Conservation (phyloP, 2,329 filamentous ascomycete species). For the Polychaeton citri region DNA sequence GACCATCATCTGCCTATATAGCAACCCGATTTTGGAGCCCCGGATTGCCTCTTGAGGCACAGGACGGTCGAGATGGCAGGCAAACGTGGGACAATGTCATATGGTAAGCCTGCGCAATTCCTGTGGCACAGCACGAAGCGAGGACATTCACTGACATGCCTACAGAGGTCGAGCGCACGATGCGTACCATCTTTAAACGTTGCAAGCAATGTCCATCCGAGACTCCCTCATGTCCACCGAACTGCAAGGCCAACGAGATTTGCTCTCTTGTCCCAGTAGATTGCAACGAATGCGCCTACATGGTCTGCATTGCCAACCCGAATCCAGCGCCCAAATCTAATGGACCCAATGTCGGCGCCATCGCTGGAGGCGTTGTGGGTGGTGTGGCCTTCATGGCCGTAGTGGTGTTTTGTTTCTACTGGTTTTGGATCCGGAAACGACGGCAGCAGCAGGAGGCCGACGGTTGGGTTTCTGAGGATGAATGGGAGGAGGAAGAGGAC, state of each 20-base stretch:
- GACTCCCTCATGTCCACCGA: conserved; percentile 44
- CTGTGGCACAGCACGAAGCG: no score
- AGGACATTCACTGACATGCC: background rate
- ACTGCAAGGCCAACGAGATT: conserved; percentile 39
- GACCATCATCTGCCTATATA: no score
- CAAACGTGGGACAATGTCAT: background rate
- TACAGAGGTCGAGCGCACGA: conserved; percentile 11
- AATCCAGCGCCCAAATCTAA: conserved; percentile 20
- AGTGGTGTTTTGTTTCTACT: conserved; percentile 70
- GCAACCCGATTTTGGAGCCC: no score
- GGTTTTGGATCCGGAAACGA: conserved; percentile 72
- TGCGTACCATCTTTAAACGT: conserved; percentile 37
- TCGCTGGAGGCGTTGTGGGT: conserved; percentile 82
- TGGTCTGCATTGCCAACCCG: conserved; percentile 38
- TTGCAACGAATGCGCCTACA: conserved; percentile 47
- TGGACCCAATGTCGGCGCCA: conserved; percentile 63
- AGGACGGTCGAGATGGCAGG: background rate
- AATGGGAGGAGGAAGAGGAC: conserved; percentile 42
- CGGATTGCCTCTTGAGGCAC: no score
- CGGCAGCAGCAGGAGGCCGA: conserved; percentile 46
- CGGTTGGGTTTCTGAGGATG: conserved; percentile 41
- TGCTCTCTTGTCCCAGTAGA: conserved; percentile 47
- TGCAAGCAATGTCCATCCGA: conserved; percentile 44
- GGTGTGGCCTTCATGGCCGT: conserved; percentile 65
- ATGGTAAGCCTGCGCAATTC: background rate